Evolutionary conservation across 2,329 filamentous ascomycete species (phyloP).

Genomic region (Aspergillus intermedius): DNA sequence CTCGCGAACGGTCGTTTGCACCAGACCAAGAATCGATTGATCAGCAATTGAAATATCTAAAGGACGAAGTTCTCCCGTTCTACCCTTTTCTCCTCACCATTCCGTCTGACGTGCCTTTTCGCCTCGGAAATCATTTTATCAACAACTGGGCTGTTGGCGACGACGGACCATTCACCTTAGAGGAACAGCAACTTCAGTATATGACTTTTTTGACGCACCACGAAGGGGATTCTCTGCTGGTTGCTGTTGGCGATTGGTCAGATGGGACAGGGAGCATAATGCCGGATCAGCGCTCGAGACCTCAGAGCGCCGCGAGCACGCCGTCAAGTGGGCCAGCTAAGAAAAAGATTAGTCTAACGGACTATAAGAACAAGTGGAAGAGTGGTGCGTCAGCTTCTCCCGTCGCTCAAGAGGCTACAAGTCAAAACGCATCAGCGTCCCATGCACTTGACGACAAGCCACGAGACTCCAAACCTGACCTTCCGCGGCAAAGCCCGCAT

Average conservation of each 20-base stretch:
- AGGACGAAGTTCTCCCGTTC: slow-evolving; percentile 36
- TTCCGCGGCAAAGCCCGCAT: slow-evolving; percentile 11
- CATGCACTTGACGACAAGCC: slow-evolving; percentile 14
- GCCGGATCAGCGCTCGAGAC: slow-evolving; percentile 34
- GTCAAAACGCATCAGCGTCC: slow-evolving; percentile 12
- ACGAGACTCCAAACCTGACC: slow-evolving; percentile 13
- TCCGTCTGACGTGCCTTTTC: slow-evolving; percentile 42
- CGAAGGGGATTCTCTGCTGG: slow-evolving; percentile 46
- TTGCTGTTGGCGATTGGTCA: slow-evolving; percentile 50
- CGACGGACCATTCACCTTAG: slow-evolving; percentile 47
- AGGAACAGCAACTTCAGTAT: slow-evolving; percentile 57
- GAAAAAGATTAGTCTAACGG: slow-evolving; percentile 57
- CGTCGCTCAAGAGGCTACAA: slow-evolving; percentile 15
- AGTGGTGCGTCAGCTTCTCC: slow-evolving; percentile 24
- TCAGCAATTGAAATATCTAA: slow-evolving; percentile 33
- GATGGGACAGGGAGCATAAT: slow-evolving; percentile 43
- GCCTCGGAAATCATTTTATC: slow-evolving; percentile 35
- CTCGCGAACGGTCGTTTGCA: slow-evolving; percentile 13
- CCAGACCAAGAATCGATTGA: slow-evolving; percentile 27
- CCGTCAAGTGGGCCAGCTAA: slow-evolving; percentile 40
- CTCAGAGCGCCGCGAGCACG: slow-evolving; percentile 34
- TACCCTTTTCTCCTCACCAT: slow-evolving; percentile 43
- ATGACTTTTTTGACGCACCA: slow-evolving; percentile 57
- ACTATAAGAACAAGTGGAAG: slow-evolving; percentile 53
- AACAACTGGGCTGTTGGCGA: slow-evolving; percentile 43